Conservation (phyloP, 2,329 filamentous ascomycete genomes). For the Colletotrichum sidae region DNA sequence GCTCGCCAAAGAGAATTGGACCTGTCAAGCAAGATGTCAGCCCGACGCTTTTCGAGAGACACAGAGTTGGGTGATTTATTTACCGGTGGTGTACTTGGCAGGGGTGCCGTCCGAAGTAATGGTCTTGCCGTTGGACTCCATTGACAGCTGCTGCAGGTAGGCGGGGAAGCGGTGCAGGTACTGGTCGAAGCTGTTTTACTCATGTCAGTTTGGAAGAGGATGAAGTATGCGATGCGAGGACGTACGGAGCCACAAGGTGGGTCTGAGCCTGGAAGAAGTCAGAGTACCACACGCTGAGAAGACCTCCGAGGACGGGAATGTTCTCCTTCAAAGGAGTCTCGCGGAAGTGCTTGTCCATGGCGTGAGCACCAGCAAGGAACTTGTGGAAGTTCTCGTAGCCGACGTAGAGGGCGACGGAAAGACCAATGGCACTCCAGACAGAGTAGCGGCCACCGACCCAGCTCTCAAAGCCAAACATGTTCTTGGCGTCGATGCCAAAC, state of each 20-base stretch:
- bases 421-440: slow-evolving; percentile 97
- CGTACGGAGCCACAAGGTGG: slow-evolving; percentile 93
- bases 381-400: slow-evolving; percentile 98
- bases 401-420: slow-evolving; percentile 94
- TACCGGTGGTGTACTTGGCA: slow-evolving; percentile 94
- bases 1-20: slow-evolving; percentile 95
- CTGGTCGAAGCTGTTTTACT: slow-evolving; percentile 82
- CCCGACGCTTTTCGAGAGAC: background rate
- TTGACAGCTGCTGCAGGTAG: slow-evolving; percentile 98
- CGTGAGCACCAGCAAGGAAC: slow-evolving; percentile 93
- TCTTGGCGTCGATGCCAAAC: slow-evolving; percentile 98
- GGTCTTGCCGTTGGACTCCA: slow-evolving; percentile 99
- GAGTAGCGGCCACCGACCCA: slow-evolving; percentile 99
- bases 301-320: slow-evolving; percentile 91
- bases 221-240: slow-evolving; percentile 39
- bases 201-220: background rate
- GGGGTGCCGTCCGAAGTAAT: slow-evolving; percentile 90
- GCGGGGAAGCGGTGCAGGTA: slow-evolving; percentile 99
- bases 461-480: slow-evolving; percentile 99
- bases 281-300: slow-evolving; percentile 98
- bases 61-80: slow-evolving; percentile 33
- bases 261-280: slow-evolving; percentile 99
- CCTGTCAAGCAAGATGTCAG: slow-evolving; percentile 52
- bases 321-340: slow-evolving; percentile 92
- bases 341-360: slow-evolving; percentile 99